Percentiles rank a stretch among this genome's conserved stretches.
Conservation (phyloP, 2,329 filamentous ascomycete genomes). For the Colletotrichum theobromicola region DNA sequence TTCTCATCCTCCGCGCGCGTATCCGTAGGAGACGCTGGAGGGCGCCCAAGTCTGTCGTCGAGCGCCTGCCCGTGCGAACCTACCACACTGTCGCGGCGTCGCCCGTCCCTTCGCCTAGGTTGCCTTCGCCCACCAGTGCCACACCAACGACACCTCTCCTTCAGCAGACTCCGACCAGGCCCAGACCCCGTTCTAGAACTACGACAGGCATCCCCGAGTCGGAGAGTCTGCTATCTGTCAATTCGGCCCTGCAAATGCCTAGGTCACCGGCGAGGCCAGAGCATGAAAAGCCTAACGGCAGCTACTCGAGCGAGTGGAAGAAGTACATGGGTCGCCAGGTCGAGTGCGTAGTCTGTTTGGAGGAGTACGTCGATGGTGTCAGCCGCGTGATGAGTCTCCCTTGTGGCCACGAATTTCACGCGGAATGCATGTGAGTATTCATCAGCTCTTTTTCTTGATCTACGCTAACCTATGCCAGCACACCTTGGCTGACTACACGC, state of each 20-base stretch:
- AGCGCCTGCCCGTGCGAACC: conserved; percentile 91
- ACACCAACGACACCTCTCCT: conserved; percentile 84
- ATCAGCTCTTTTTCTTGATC: neutral
- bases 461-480: conserved; percentile 58
- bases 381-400: conserved; percentile 96
- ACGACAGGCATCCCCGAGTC: conserved; percentile 65
- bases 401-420: conserved; percentile 97
- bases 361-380: conserved; percentile 94
- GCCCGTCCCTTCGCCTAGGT: conserved; percentile 59
- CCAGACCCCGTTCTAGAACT: conserved; percentile 69
- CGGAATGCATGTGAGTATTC: conserved; percentile 90
- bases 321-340: conserved; percentile 73
- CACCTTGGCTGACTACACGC: conserved; percentile 94
- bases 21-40: conserved; percentile 91
- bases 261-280: conserved; percentile 39
- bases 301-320: conserved; percentile 62
- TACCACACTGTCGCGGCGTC: conserved; percentile 83
- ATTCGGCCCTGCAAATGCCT: conserved; percentile 44
- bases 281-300: conserved; percentile 52
- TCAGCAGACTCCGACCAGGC: conserved; percentile 57
- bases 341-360: conserved; percentile 95
- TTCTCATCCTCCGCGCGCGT: conserved; percentile 85
- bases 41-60: conserved; percentile 96
- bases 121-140: conserved; percentile 67
- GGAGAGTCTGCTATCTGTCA: conserved; percentile 48